These are phyloP conservation scores for Myxozyma kluyveri DNA, from an alignment of 805 yeast genomes.

Conservation along the genomic window DNA sequence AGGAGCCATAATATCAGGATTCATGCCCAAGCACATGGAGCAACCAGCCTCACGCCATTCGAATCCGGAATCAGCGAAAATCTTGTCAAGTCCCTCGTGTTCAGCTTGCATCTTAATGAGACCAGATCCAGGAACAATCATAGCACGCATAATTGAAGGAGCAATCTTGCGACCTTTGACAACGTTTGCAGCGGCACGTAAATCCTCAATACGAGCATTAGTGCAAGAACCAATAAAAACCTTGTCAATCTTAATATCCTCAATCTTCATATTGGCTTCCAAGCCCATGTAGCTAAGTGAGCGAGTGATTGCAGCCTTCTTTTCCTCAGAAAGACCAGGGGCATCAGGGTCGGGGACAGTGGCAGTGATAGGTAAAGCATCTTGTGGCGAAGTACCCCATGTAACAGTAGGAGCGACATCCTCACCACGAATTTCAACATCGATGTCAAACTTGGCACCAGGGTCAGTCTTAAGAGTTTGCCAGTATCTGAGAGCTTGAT, in stretches of 20 bases:
- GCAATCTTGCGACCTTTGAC: constrained; percentile 90
- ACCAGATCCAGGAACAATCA: constrained; percentile 98
- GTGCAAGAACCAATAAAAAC: constrained; percentile 98
- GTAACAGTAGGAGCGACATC: constrained; percentile 95
- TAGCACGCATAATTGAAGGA: constrained; percentile 69
- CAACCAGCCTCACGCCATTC: constrained; percentile 99
- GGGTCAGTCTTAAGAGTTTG: constrained; percentile 79
- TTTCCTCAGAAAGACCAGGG: constrained; percentile 54
- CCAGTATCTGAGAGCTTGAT: constrained; percentile 91
- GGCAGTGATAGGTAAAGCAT: constrained; percentile 91
- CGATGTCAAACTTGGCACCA: constrained; percentile 85
- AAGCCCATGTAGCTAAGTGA: constrained; percentile 93
- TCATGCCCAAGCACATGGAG: constrained; percentile 99
- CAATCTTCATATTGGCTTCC: constrained; percentile 72
- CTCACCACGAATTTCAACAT: constrained; percentile 71
- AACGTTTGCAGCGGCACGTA: constrained; percentile 90
- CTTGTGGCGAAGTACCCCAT: constrained; percentile 99
- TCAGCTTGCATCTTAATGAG: constrained; percentile 92
- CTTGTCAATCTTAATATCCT: constrained; percentile 78
- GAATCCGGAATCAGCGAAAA: constrained; percentile 89
- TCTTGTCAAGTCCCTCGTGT: constrained; percentile 86
- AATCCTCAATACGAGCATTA: constrained; percentile 94
- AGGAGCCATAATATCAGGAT: constrained; percentile 93
- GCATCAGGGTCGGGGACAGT: constrained; percentile 85
- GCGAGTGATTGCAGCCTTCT: constrained; percentile 81